Evolutionary conservation across 805 yeast genomes (phyloP).

Genomic region (Ascoidea asiatica): DNA sequence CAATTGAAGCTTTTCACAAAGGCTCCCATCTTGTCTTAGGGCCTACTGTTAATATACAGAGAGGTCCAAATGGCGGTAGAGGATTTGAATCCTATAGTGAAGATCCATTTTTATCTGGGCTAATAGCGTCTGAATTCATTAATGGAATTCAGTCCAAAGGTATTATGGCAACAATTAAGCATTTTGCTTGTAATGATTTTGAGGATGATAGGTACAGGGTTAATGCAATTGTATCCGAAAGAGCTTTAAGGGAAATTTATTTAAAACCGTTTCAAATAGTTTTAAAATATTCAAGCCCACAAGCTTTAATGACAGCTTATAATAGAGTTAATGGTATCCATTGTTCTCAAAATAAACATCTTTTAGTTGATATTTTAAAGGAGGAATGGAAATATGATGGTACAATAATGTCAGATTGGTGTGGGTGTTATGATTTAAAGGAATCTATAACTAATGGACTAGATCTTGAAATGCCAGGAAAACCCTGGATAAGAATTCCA

Average conservation of each 20-base stretch:
- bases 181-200: slow-evolving; percentile 49
- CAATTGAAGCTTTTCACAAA: slow-evolving; percentile 37
- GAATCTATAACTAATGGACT: slow-evolving; percentile 40
- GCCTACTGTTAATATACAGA: slow-evolving; percentile 35
- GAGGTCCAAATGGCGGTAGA: slow-evolving; percentile 49
- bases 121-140: slow-evolving; percentile 32
- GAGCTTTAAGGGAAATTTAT: slow-evolving; percentile 56
- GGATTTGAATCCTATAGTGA: slow-evolving; percentile 51
- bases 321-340: slow-evolving; percentile 52
- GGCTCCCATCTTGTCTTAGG: slow-evolving; percentile 37
- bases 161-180: slow-evolving; percentile 46
- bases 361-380: slow-evolving; percentile 33
- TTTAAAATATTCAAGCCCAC: slow-evolving; percentile 35
- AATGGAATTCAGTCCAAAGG: slow-evolving; percentile 40
- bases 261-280: slow-evolving; percentile 53
- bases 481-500: slow-evolving; percentile 19
- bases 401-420: slow-evolving; percentile 51
- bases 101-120: slow-evolving; percentile 40
- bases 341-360: slow-evolving; percentile 29
- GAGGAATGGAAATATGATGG: slow-evolving; percentile 48
- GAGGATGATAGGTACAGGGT: slow-evolving; percentile 39
- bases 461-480: slow-evolving; percentile 57
- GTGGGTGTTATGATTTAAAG: slow-evolving; percentile 35
- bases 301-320: slow-evolving; percentile 47
- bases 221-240: slow-evolving; percentile 35